Percentiles rank a stretch among this genome's conserved stretches.
Evolutionary conservation across 139 green algal genomes (phyloP).

Genomic region (Auxenochlorella protothecoides): DNA sequence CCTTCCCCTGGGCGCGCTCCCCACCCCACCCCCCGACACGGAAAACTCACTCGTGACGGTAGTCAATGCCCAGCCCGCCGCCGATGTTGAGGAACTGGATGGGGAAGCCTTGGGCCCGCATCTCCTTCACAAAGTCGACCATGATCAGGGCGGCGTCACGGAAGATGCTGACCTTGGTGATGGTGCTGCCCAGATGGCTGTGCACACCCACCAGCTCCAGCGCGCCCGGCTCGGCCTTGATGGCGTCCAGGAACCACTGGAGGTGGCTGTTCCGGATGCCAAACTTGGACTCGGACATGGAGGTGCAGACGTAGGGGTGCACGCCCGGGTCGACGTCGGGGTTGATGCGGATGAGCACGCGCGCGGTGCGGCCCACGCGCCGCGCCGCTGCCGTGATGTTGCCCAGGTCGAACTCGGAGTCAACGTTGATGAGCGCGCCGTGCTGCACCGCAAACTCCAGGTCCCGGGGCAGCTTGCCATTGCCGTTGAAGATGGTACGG

Average conservation of each 20-base stretch:
- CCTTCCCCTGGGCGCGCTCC: no score
- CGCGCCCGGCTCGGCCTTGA: conserved; percentile 53
- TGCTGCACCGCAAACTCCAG: conserved; percentile 75
- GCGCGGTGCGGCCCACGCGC: conserved; percentile 37
- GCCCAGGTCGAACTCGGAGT: conserved; percentile 93
- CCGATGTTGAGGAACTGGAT: conserved; percentile 94
- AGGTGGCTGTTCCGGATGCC: conserved; percentile 94
- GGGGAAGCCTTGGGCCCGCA: conserved; percentile 79
- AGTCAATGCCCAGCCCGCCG: conserved; percentile 93
- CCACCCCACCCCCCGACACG: no score
- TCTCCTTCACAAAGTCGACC: conserved; percentile 81
- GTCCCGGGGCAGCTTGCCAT: conserved; percentile 91
- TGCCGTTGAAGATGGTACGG: conserved; percentile 80
- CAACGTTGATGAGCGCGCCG: conserved; percentile 88
- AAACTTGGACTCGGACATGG: conserved; percentile 93
- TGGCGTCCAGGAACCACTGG: conserved; percentile 56
- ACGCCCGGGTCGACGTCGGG: conserved; percentile 94
- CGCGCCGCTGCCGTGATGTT: conserved; percentile 52
- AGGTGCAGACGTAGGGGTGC: conserved; percentile 92
- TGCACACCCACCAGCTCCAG: conserved; percentile 88
- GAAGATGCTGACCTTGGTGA: conserved; percentile 97
- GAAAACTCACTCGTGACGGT: conserved; percentile 25
- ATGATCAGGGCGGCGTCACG: conserved; percentile 86
- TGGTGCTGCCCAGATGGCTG: conserved; percentile 91
- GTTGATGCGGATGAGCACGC: conserved; percentile 92